Evolutionary conservation across 1,284 basidiomycete genomes (phyloP).

Genomic region (Afroboletus lepidellus): DNA sequence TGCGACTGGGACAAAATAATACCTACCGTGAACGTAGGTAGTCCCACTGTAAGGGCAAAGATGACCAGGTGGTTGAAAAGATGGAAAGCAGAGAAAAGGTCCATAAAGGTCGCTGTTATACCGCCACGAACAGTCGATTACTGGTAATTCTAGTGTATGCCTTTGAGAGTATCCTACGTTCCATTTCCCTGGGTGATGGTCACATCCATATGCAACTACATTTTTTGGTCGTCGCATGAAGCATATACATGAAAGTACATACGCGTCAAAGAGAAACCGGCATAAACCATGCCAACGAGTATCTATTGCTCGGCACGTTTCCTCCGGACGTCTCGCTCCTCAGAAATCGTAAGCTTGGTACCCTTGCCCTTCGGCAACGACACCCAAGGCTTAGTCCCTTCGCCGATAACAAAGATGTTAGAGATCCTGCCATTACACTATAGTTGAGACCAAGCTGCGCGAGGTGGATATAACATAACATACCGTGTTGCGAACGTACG

Average conservation of each 20-base stretch:
- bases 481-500: slow-evolving; percentile 95
- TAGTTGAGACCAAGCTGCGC: slow-evolving; percentile 6
- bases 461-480: slow-evolving; percentile 29
- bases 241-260: slow-evolving; percentile 22
- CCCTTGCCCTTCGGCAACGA: slow-evolving; percentile 99
- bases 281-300: slow-evolving; percentile 18
- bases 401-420: slow-evolving; percentile 98
- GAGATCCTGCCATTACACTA: slow-evolving; percentile 60
- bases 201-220: slow-evolving; percentile 12
- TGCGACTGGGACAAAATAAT: slow-evolving; percentile 84
- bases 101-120: slow-evolving; percentile 51
- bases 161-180: neutral
- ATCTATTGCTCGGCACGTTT: slow-evolving; percentile 64
- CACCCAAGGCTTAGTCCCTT: slow-evolving; percentile 94
- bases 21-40: slow-evolving; percentile 94
- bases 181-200: too few relatives aligned
- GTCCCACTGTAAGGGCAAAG: slow-evolving; percentile 71
- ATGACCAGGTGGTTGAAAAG: slow-evolving; percentile 85
- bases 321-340: slow-evolving; percentile 82
- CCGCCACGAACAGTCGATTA: slow-evolving; percentile 63
- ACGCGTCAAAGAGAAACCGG: slow-evolving; percentile 25
- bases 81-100: slow-evolving; percentile 81
- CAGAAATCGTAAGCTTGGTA: slow-evolving; percentile 88
- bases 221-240: slow-evolving; percentile 26
- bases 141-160: slow-evolving; percentile 47